Base-by-base conservation (phyloP, 352 stramenopile genomes). In the Phytophthora constricta region DNA sequence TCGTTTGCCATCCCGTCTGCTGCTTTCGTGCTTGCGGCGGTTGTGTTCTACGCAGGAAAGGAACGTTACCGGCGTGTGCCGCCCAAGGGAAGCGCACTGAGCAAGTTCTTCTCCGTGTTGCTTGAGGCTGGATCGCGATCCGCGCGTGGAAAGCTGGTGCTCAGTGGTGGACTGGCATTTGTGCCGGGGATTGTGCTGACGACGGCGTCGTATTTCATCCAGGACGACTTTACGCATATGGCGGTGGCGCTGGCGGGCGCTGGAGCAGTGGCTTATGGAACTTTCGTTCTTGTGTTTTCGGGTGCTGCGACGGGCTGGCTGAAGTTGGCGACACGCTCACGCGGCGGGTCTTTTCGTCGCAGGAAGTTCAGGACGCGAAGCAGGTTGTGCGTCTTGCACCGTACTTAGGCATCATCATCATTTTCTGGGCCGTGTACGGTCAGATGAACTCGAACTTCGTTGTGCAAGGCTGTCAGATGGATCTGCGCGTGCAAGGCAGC, bases 381-480 rank as follows among this genome's bases (percentile, higher is more conserved):
- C 86, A 95, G n/a, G 86, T 96, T 19, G 58, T 95, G 25, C 87
- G 87, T 1, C 59, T 96, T 5, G 84, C 87, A 54, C 87, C 89
- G 45, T 96, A 92, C 49, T 64, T 96, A 55, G 89, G 86, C 33
- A 80, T 91, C 11, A 87, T 95, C 57, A 91, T 96, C 58, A 80
- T 93, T 25, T 96, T 96, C 62, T 95, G 87, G 85, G 82, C 84
- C 1, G 84, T 93, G 10, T 95, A 96, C 70, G 86, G 75, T 19
- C 87, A 96, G 70, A 89, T 92, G 76, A 82, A 69, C 46, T 92
- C 88, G 43, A 95, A 96, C 60, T 96, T 95, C 54, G 79, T 92
- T 37, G 70, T 95, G 2, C 89, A 96, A 65, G 91, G 89, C 39
- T 97, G 91, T 56, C 90, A 97, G 65, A 97, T 97, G 90, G 90